Conservation (phyloP, 768 basidiomycete genomes). For the Boletus eberwhitei region DNA sequence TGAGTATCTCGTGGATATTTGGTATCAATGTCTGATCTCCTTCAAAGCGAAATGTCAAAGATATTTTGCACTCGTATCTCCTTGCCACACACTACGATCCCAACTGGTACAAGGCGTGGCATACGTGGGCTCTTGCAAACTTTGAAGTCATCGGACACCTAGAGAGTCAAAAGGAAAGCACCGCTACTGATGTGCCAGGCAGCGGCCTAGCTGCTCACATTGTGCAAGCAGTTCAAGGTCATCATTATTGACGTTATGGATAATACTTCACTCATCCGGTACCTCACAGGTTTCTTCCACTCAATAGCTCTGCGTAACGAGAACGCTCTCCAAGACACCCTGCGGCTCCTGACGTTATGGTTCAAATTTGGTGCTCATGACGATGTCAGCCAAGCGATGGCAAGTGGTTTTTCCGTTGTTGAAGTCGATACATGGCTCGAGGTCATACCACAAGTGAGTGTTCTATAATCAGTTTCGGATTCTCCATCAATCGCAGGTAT, state of each 20-base stretch:
- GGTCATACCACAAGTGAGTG: constrained; percentile 89
- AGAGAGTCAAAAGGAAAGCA: constrained; percentile 60
- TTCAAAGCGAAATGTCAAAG: constrained; percentile 67
- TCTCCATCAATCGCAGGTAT: background rate
- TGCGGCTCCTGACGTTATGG: constrained; percentile 92
- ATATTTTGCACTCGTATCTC: constrained; percentile 81
- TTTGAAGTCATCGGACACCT: constrained; percentile 87
- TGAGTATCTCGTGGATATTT: constrained; percentile 37
- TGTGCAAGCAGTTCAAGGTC: constrained; percentile 90
- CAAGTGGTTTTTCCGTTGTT: constrained; percentile 79
- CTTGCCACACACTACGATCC: constrained; percentile 89
- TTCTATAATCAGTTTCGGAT: background rate
- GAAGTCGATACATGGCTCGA: constrained; percentile 98
- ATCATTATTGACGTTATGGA: background rate
- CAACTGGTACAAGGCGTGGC: constrained; percentile 99
- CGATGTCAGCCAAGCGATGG: constrained; percentile 88
- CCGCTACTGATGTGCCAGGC: constrained; percentile 54
- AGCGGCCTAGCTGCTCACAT: constrained; percentile 75
- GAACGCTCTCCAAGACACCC: constrained; percentile 91
- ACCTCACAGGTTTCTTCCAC: constrained; percentile 79
- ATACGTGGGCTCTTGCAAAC: constrained; percentile 96
- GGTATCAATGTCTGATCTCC: constrained; percentile 9
- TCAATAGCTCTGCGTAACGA: constrained; percentile 89
- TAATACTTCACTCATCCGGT: constrained; percentile 11
- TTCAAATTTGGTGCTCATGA: constrained; percentile 94